Evolutionary conservation across 2,329 filamentous ascomycete species (phyloP), one percentile per base, ranked within the genome.

Genomic region (Xylaria hypoxylon): DNA sequence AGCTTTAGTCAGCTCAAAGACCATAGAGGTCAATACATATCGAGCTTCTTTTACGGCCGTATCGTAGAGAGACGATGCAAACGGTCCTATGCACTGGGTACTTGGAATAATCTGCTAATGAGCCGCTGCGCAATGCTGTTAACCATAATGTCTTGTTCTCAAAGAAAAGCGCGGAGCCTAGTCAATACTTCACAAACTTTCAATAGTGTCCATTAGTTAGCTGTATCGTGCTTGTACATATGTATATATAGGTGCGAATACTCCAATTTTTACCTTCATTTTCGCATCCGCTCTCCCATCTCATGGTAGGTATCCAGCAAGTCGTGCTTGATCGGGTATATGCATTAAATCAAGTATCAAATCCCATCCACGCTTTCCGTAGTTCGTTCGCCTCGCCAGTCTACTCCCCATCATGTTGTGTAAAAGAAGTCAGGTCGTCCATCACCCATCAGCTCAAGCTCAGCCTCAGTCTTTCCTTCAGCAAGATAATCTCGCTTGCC

Each of bases 371-470:
- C 53, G n/a, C 33, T 52, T 24, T 31, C 22, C n/a, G 22, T 53
- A n/a, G 4, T 26, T 50, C 44, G 6, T 35, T 15, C 17, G 17
- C 15, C 57, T 44, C 42, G 11, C 26, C 2, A 24, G 13, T 22
- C 45, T 15, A 33, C 17, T 31, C 31, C 28, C 10, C 5, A 59
- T 76, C 74, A 91, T 61, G 89, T 75, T 0, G 87, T 91, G 77
- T 94, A 94, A 26, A 89, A 76, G 74, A 94, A 94, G 74, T 92
- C 88, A 0, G 91, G 90, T 64, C 87, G 85, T 79, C 82, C 81
- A 77, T 96, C 93, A 0, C 93, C 93, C 72, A 93, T 76, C 68
- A 83, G 80, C 64, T 88, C 84, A 52, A 92, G 85, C 80, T 94
- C 86, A 31, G 82, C 78, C 38, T 83, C 80, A 33, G 81, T 84